Conservation (phyloP, 345 rosid genomes). For the Rhodamnia argentea region DNA sequence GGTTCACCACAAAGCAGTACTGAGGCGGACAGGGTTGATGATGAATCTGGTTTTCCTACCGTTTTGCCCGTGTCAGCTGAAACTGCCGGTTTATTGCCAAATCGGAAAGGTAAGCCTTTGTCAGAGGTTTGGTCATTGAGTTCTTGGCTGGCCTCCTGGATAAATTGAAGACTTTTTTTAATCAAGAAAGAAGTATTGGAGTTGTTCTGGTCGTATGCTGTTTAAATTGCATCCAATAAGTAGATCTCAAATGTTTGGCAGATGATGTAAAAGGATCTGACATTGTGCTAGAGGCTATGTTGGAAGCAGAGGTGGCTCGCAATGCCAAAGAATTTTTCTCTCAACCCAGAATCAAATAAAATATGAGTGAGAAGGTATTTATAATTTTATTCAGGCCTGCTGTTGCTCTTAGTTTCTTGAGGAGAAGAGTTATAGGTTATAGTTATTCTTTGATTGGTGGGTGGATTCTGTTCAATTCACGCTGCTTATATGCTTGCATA, state of each 20-base stretch:
- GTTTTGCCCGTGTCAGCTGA: slow-evolving; percentile 86
- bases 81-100: slow-evolving; percentile 63
- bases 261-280: slow-evolving; percentile 8
- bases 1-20: slow-evolving; percentile 7
- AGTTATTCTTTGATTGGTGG: not conserved
- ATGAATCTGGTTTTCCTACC: slow-evolving; percentile 21
- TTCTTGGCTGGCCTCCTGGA: not conserved
- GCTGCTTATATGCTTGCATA: not conserved
- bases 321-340: slow-evolving; percentile 12
- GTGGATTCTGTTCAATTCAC: not conserved
- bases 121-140: not conserved
- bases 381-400: not conserved
- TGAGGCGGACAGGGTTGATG: slow-evolving; percentile 13
- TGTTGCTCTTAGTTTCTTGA: not conserved
- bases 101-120: slow-evolving; percentile 29
- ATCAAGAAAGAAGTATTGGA: not conserved
- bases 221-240: not conserved
- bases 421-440: not conserved
- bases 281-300: slow-evolving; percentile 6
- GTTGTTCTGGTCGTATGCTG: not conserved
- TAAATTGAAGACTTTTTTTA: not conserved
- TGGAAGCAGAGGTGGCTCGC: slow-evolving; percentile 13
- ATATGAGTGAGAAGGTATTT: not conserved
- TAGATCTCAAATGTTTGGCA: not conserved
- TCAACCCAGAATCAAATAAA: slow-evolving; percentile 11